phyloP scores from a whole-genome alignment of 495 filamentous ascomycete genomes.

The Aspergillus heteromorphus region DNA sequence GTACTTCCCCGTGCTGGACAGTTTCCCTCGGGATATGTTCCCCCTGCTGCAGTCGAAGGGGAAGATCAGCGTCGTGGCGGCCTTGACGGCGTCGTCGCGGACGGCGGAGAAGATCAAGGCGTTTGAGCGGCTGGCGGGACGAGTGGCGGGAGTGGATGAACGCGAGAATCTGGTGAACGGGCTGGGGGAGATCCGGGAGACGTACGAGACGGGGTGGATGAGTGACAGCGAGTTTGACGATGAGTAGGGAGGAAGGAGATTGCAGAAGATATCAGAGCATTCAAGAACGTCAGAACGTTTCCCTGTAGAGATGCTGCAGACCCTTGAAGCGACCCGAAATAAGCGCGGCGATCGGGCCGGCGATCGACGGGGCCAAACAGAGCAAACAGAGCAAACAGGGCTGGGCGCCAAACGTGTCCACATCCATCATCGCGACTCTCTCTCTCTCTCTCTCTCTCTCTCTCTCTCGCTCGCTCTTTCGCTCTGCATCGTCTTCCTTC shows the following conservation, averaged over 20 bases:
- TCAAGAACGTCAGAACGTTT: no score
- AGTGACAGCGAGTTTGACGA: slow-evolving; percentile 79
- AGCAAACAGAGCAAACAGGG: slow-evolving; percentile 17
- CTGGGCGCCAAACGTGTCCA: slow-evolving; percentile 24
- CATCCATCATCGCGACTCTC: slow-evolving; percentile 6
- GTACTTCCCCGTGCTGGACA: slow-evolving; percentile 72
- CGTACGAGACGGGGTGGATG: slow-evolving; percentile 85
- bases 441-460: slow-evolving; percentile 3
- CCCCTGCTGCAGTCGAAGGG: slow-evolving; percentile 28
- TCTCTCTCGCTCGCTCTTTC: no score
- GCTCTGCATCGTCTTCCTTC: no score
- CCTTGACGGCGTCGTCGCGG: slow-evolving; percentile 68
- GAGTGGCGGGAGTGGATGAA: slow-evolving; percentile 65
- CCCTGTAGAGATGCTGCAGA: not conserved
- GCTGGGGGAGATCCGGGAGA: slow-evolving; percentile 78
- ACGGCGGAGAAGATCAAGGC: slow-evolving; percentile 63
- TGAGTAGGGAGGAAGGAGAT: slow-evolving; percentile 39
- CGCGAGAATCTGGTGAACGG: slow-evolving; percentile 76
- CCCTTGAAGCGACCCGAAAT: not conserved
- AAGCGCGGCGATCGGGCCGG: not conserved
- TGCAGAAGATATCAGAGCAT: not conserved
- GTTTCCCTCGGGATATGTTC: slow-evolving; percentile 68
- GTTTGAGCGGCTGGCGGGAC: slow-evolving; percentile 54
- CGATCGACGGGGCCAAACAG: slow-evolving; percentile 7
- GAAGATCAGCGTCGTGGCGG: slow-evolving; percentile 53